Conservation (phyloP, 257 asterid genomes). For the Fraxinus excelsior region DNA sequence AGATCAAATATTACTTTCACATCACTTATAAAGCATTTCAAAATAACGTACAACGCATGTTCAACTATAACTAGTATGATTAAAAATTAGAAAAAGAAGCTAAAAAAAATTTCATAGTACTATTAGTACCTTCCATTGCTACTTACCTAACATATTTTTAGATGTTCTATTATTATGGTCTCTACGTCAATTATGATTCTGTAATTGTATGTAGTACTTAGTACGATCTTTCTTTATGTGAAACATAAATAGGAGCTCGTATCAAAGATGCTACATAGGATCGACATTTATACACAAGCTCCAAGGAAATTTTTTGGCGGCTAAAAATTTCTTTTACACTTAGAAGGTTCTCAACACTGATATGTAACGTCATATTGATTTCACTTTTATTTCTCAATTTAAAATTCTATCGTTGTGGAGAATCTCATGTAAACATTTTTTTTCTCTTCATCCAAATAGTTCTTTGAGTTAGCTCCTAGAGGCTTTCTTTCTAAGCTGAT, state of each 20-base stretch:
- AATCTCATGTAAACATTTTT: conserved; percentile 18
- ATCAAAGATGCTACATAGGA: conserved; percentile 65
- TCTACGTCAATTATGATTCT: too few relatives aligned
- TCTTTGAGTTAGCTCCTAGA: conserved; percentile 70
- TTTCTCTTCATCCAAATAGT: conserved; percentile 45
- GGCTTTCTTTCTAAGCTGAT: conserved; percentile 76
- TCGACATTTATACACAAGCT: conserved; percentile 84
- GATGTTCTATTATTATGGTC: too few relatives aligned
- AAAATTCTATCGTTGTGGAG: background rate
- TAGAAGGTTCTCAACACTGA: conserved; percentile 50
- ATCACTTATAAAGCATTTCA: too few relatives aligned
- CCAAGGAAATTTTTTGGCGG: conserved; percentile 84
- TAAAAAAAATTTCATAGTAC: too few relatives aligned
- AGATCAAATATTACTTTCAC: too few relatives aligned
- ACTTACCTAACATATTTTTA: too few relatives aligned
- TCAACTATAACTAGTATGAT: too few relatives aligned
- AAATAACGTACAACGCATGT: too few relatives aligned
- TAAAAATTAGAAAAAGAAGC: too few relatives aligned
- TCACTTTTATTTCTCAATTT: background rate
- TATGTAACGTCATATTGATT: background rate
- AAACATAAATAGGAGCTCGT: conserved; percentile 50
- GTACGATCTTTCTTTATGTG: too few relatives aligned
- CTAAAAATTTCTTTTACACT: conserved; percentile 90
- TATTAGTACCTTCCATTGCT: too few relatives aligned
- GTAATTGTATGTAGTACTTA: too few relatives aligned